Base-by-base conservation (phyloP, 2,329 filamentous ascomycete genomes). In the Colletotrichum sp. region DNA sequence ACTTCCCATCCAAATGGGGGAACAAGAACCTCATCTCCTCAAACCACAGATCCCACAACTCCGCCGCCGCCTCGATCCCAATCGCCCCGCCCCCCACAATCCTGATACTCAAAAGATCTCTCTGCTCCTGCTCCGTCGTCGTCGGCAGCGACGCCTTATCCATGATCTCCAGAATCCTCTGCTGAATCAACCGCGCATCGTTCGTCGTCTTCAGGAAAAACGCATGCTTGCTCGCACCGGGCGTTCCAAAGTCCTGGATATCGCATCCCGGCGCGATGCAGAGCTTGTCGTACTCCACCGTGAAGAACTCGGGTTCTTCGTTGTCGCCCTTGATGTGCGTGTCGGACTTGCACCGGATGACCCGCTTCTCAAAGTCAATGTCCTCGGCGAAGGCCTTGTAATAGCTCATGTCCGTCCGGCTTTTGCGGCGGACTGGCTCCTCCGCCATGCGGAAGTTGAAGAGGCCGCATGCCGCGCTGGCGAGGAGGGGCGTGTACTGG, bases 371-470 rank as follows among this genome's bases (percentile, higher is more conserved):
- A 77, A 95, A 93, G 86, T 99, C 97, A 82, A 99, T 95, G 86
- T 96, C 96, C 81, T 94, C 97, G 71, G 95, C 95, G 83, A 98
- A 96, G 78, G 97, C 97, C 90, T 99, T 97, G 90, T 98, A 99
- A 90, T 93, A 99, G 85, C 95, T 93, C 87, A 95, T 95, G 90
- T 98, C 98, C 87, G 97, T 94, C 81, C 96, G 94, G 79, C 98
- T 90, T 84, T 98, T 98, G 82, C 97, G 95, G 82, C 97, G 95
- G 79, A 99, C 93, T 68, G 97, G 97, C 88, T 99, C 97, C 96
- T 99, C 99, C 86, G 99, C 98, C 81, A 96, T 98, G 83, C 97
- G 95, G 88, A 98, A 97, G 90, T 99, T 97, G 84, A 99, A 97
- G 79, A 95, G 94, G 80, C 97, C 97, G 78, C 96, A 98, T 65